These are phyloP conservation scores for Aureobasidium subglaciale DNA, from an alignment of 2,329 filamentous ascomycete species.

Conservation along the genomic window DNA sequence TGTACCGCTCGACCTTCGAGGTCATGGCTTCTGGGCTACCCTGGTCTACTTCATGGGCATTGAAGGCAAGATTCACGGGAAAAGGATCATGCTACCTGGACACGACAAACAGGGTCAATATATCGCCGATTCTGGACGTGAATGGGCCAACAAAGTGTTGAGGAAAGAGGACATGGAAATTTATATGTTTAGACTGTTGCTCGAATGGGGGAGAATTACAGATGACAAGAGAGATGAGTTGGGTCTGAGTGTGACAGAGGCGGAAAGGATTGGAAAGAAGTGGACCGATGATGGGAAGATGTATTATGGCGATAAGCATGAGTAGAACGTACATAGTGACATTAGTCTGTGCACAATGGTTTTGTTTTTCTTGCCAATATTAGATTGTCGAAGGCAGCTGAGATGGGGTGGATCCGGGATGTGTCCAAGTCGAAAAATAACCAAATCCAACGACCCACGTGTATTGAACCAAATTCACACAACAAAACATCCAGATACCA, in stretches of 20 bases:
- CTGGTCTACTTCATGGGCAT: slow-evolving; percentile 66
- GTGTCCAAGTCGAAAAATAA: too few species aligned
- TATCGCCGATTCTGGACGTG: slow-evolving; percentile 59
- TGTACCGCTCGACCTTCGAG: slow-evolving; percentile 66
- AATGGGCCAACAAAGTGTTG: slow-evolving; percentile 58
- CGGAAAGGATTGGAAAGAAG: slow-evolving; percentile 15
- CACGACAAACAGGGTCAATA: slow-evolving; percentile 51
- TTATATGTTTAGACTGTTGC: slow-evolving; percentile 68
- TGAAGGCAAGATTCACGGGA: slow-evolving; percentile 40
- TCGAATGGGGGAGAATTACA: slow-evolving; percentile 69
- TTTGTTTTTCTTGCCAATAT: too few species aligned
- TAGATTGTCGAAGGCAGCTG: too few species aligned
- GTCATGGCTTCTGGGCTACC: slow-evolving; percentile 66
- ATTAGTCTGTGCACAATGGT: too few species aligned
- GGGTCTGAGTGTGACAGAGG: slow-evolving; percentile 22
- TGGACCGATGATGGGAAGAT: slow-evolving; percentile 14
- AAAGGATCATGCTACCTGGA: slow-evolving; percentile 41
- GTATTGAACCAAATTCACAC: too few species aligned
- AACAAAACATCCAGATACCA: too few species aligned
- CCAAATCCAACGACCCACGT: too few species aligned
- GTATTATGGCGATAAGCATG: slow-evolving; percentile 7
- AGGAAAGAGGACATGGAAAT: slow-evolving; percentile 70
- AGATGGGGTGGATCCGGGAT: too few species aligned
- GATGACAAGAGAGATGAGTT: slow-evolving; percentile 52
- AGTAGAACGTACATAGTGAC: neutral